phyloP scores from a whole-genome alignment of 192 early-diverging fungal genomes.

The Coemansia sp. region DNA sequence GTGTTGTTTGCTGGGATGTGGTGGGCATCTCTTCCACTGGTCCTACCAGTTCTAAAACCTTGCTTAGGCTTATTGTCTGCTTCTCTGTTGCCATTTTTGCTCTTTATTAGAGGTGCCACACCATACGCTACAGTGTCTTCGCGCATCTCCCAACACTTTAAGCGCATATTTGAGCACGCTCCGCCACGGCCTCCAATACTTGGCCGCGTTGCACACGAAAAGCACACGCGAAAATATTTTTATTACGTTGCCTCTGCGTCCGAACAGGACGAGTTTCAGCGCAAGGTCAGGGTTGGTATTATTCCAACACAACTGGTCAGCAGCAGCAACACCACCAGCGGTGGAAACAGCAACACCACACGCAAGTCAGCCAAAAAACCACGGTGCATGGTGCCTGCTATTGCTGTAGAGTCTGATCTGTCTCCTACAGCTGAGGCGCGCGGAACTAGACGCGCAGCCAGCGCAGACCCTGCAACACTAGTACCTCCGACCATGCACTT shows the following conservation, averaged over 20 bases:
- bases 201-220: slow-evolving; percentile 67
- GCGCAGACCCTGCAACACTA: slow-evolving; percentile 20
- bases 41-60: background rate
- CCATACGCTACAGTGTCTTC: slow-evolving; percentile 88
- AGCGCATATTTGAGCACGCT: slow-evolving; percentile 71
- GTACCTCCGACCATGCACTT: background rate
- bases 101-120: slow-evolving; percentile 63
- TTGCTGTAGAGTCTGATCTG: slow-evolving; percentile 44
- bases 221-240: slow-evolving; percentile 70
- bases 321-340: slow-evolving; percentile 2
- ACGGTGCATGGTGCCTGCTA: slow-evolving; percentile 47
- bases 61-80: slow-evolving; percentile 3
- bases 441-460: slow-evolving; percentile 32
- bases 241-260: slow-evolving; percentile 67
- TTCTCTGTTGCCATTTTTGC: background rate
- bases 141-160: slow-evolving; percentile 86
- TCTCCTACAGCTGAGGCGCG: slow-evolving; percentile 14
- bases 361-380: slow-evolving; percentile 33
- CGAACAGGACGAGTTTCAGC: slow-evolving; percentile 48
- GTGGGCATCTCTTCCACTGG: background rate
- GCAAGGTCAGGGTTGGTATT: slow-evolving; percentile 36
- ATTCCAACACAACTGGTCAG: slow-evolving; percentile 35
- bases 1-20: background rate
- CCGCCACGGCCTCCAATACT: slow-evolving; percentile 72
- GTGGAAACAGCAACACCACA: slow-evolving; percentile 1